phyloP scores from a whole-genome alignment of 805 yeast genomes.

The Metschnikowia hibisci region DNA sequence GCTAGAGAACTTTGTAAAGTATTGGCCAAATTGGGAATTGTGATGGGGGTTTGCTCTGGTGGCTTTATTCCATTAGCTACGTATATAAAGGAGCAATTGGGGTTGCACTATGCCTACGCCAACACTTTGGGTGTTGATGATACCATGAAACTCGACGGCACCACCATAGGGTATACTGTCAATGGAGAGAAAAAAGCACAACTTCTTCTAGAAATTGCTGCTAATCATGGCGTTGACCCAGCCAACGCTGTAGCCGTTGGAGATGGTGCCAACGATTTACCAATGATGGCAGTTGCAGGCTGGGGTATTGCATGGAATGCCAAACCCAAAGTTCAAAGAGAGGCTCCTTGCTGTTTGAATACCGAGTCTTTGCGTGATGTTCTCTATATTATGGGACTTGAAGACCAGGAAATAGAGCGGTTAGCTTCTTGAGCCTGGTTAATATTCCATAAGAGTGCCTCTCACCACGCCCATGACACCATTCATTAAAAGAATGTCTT shows the following conservation, averaged over 20 bases:
- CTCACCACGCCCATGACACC: constrained; percentile 77
- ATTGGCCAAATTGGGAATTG: constrained; percentile 58
- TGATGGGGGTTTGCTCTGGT: constrained; percentile 87
- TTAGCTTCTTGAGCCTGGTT: constrained; percentile 1
- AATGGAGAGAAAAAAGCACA: constrained; percentile 83
- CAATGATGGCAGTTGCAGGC: constrained; percentile 90
- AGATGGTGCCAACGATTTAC: constrained; percentile 94
- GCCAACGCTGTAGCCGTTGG: constrained; percentile 76
- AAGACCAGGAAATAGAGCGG: constrained; percentile 48
- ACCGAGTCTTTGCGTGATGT: constrained; percentile 69
- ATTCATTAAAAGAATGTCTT: constrained; percentile 68
- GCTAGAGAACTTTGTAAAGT: constrained; percentile 66
- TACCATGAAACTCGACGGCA: constrained; percentile 63
- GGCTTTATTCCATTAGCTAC: constrained; percentile 90
- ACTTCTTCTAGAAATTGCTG: constrained; percentile 59
- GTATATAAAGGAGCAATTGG: constrained; percentile 61
- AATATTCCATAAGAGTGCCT: constrained; percentile 41
- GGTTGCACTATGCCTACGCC: constrained; percentile 86
- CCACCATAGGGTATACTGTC: constrained; percentile 74
- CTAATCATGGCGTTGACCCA: constrained; percentile 48
- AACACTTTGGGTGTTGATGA: constrained; percentile 51
- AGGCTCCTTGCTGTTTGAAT: constrained; percentile 82
- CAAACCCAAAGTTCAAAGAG: constrained; percentile 81
- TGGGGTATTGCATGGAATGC: constrained; percentile 98
- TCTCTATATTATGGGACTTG: constrained; percentile 75